Percentiles rank a stretch among this genome's conserved stretches.
Evolutionary conservation across 352 stramenopile species (phyloP).

Genomic region (Thalassiosira exigua): DNA sequence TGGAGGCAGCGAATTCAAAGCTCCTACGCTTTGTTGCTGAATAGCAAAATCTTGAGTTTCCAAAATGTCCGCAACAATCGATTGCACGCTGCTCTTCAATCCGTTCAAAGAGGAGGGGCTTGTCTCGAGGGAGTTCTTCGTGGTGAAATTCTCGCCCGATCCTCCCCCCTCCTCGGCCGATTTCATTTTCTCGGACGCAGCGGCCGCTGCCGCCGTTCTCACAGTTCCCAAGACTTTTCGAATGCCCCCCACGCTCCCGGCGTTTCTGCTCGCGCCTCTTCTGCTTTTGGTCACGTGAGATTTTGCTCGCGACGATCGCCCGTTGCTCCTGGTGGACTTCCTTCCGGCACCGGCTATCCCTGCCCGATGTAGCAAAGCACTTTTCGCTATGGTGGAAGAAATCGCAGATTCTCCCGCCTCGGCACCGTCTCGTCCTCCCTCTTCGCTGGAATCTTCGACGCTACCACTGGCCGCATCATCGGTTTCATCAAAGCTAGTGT

Average conservation of each 20-base stretch:
- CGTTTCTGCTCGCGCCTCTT: slow-evolving; percentile 12
- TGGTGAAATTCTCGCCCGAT: background rate
- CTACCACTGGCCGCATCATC: slow-evolving; percentile 8
- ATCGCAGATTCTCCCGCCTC: slow-evolving; percentile 17
- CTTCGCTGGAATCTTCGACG: background rate
- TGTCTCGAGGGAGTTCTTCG: background rate
- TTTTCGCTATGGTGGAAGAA: slow-evolving; percentile 19
- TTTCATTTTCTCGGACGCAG: slow-evolving; percentile 6
- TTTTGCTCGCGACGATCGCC: slow-evolving; percentile 34
- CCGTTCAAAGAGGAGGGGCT: no score
- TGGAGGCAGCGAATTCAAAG: slow-evolving; percentile 15
- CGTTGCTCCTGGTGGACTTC: slow-evolving; percentile 32
- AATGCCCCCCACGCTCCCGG: slow-evolving; percentile 17
- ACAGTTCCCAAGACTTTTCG: slow-evolving; percentile 46
- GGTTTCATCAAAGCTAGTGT: slow-evolving; percentile 18
- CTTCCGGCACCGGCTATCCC: slow-evolving; percentile 19
- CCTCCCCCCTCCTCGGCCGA: background rate
- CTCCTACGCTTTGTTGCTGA: slow-evolving; percentile 15
- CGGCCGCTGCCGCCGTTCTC: slow-evolving; percentile 29
- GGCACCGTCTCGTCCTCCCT: background rate
- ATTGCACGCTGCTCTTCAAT: slow-evolving; percentile 35
- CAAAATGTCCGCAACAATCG: slow-evolving; percentile 32
- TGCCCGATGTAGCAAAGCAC: slow-evolving; percentile 33
- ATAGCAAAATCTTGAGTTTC: slow-evolving; percentile 17
- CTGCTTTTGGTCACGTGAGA: slow-evolving; percentile 30